A percentile compares a stretch with the other conserved stretches of the same genome.
Evolutionary conservation across 139 green algal genomes (phyloP).

Genomic region (Chlamydomonas schloesseri): DNA sequence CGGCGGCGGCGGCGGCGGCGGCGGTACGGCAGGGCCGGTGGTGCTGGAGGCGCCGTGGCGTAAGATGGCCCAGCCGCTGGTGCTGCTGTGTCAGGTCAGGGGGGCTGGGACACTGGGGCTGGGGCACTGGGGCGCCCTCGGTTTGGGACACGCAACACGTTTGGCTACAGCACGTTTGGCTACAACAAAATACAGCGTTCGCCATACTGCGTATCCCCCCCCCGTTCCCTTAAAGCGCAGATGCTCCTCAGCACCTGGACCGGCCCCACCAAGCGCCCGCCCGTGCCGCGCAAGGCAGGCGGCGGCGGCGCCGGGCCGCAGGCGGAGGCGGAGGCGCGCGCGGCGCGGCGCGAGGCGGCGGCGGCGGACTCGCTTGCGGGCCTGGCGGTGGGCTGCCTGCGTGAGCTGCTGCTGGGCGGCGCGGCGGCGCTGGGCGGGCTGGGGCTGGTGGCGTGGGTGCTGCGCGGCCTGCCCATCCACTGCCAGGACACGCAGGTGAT

Average conservation of each 20-base stretch:
- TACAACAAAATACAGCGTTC: too few relatives aligned
- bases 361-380: slow-evolving; percentile 41
- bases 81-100: slow-evolving; percentile 6
- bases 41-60: neutral
- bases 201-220: neutral
- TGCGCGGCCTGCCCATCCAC: slow-evolving; percentile 29
- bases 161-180: too few relatives aligned
- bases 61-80: slow-evolving; percentile 14
- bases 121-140: too few relatives aligned
- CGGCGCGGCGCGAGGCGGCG: neutral
- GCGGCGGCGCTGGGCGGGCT: slow-evolving; percentile 27
- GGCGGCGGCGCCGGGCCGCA: neutral
- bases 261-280: neutral
- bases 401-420: slow-evolving; percentile 29
- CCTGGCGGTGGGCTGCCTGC: slow-evolving; percentile 46
- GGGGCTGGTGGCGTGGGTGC: slow-evolving; percentile 30
- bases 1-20: neutral
- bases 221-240: neutral
- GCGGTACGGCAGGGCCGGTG: neutral
- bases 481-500: slow-evolving; percentile 30
- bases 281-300: neutral
- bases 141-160: too few relatives aligned
- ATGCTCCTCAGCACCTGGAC: neutral
- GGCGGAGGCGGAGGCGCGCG: neutral
- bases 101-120: neutral